Base-by-base conservation (phyloP, 163 green algal genomes). In the Chlorella variabilis region DNA sequence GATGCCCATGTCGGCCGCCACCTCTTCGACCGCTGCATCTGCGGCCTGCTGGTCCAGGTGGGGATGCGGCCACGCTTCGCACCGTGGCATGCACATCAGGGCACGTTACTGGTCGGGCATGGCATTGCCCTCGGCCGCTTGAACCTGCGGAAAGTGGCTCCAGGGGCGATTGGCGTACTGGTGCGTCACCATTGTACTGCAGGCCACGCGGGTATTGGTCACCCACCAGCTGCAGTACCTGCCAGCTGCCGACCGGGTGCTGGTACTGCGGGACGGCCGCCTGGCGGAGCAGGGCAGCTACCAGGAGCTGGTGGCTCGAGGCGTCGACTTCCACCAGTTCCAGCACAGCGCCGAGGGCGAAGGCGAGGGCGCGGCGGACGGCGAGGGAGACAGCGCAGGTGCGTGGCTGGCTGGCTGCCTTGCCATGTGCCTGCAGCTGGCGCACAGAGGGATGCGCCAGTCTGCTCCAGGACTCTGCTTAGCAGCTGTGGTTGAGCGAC, bases 201-300 rank as follows among this genome's bases (percentile, higher is more conserved):
- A 87, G 61, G 91, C 84, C 48, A 98, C 96, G 1, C 87, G 93
- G 20, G 77, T 99, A 29, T 85, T 99, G 58, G 96, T 98, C 3
- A 98, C 96, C 0, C 96, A 99, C 83, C 94, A 98, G 80, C 78
- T 96, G 80, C 94, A 98, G 76, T 98, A 94, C 87, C 88, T 98
- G 73, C 84, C 91, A 15, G 71, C 85, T 36, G 94, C 93, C 2
- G 95, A 99, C 84, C 9, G 84, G 25, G 89, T 99, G 20, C 67
- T 98, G n/a, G 91, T 98, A 25, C 84, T 99, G 78, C 41, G 92
- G 29, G 88, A 87, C 1, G 96, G 95, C 2, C 41, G 51, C 7
- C 87, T 98, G 21, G 76, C 66, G 29, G 82, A 86, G 18, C 41
- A 68, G 18, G 89, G 87, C 45, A 88, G 77, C 38, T 90, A 76